A percentile compares a stretch with the other conserved stretches of the same genome.
These are phyloP conservation scores for Cystofilobasidium ferigula DNA, from an alignment of 768 basidiomycete genomes.

Conservation along the genomic window DNA sequence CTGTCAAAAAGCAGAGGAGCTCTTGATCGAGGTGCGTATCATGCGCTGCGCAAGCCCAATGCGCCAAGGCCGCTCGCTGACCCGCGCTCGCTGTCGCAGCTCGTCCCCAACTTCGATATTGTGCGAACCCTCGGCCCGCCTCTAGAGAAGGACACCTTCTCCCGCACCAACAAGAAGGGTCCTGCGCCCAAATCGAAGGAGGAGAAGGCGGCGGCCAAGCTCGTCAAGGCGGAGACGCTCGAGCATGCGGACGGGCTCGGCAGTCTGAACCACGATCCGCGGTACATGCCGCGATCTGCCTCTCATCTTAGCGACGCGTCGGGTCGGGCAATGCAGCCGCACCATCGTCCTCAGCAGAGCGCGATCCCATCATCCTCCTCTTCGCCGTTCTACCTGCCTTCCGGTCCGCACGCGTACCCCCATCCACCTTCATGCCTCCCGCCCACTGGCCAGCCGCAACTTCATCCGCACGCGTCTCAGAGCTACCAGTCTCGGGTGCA, in stretches of 20 bases:
- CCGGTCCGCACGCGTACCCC: no score
- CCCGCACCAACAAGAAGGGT: background rate
- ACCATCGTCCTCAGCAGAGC: no score
- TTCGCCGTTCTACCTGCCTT: no score
- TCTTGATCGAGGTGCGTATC: conserved; percentile 11
- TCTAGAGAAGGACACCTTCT: conserved; percentile 7
- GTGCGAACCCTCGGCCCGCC: conserved; percentile 13
- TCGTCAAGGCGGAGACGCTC: background rate
- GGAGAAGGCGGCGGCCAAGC: background rate
- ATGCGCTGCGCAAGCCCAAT: no score
- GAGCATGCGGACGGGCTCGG: no score
- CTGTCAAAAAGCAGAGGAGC: conserved; percentile 10
- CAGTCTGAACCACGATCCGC: no score
- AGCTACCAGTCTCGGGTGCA: no score
- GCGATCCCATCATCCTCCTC: no score
- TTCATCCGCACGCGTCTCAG: no score
- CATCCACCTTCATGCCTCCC: no score
- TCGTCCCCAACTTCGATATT: conserved; percentile 17
- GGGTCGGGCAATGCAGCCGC: background rate
- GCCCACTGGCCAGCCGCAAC: no score
- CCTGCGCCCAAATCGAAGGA: background rate
- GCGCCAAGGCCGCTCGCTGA: background rate
- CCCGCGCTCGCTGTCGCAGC: conserved; percentile 10
- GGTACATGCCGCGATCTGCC: no score
- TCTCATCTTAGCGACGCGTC: background rate